Conservation (phyloP, 176 grass and related monocot genomes). For the Ensete ventricosum region DNA sequence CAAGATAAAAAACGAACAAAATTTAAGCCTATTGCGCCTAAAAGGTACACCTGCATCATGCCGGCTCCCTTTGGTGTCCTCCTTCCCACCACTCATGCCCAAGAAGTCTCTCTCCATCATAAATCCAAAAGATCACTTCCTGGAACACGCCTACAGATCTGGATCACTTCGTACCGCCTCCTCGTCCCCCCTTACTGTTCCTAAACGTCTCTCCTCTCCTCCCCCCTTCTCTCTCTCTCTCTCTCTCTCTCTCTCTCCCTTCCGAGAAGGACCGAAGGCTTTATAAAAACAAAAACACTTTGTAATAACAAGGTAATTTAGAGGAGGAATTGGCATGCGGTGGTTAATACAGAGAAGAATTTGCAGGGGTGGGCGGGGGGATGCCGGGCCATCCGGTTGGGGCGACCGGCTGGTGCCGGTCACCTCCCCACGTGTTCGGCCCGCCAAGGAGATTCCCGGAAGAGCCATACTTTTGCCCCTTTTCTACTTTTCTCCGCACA, state of each 20-base stretch:
- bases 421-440: too few species aligned
- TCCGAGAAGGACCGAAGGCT: background rate
- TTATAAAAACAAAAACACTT: background rate
- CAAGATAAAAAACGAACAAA: background rate
- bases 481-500: too few species aligned
- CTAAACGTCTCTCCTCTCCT: background rate
- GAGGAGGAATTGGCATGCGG: background rate
- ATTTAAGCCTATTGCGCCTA: background rate
- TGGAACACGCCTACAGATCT: background rate
- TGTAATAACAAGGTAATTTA: background rate
- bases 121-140: background rate
- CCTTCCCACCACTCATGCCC: background rate
- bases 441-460: too few species aligned
- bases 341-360: background rate
- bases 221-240: background rate
- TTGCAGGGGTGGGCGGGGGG: background rate
- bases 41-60: conserved; percentile 1
- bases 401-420: too few species aligned
- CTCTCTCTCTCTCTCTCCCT: background rate
- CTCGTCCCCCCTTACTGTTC: background rate
- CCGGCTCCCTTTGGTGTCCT: background rate
- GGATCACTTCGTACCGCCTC: background rate
- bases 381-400: too few species aligned
- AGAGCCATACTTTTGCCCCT: too few species aligned
- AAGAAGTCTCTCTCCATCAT: conserved; percentile 14